Evolutionary conservation across 139 green algal species (phyloP), one percentile per base, ranked within the genome.

Genomic region (Marvania coccoides): DNA sequence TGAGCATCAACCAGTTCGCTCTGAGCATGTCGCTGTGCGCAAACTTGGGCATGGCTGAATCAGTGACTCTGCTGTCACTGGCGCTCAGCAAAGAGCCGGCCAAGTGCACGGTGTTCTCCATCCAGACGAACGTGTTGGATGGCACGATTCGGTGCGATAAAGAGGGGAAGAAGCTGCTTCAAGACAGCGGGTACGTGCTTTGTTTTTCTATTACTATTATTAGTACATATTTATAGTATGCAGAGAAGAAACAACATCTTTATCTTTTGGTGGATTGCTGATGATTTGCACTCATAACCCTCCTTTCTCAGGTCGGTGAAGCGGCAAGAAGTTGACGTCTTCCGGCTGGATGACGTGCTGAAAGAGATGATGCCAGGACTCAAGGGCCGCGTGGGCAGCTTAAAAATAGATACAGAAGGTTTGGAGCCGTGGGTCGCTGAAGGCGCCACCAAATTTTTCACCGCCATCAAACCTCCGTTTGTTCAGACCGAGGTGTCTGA

Each of bases 341-440:
- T 39, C 9, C 15, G 19, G 7, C 19, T 61, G 23, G 54, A 61
- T 47, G 54, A 61, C n/a, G 19, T 61, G 12, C 3, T 61, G 24
- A 33, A 13, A 15, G 26, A 26, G 26, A 57, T 26, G 9, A 54
- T 61, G 15, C 31, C 9, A 39, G 23, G 40, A 15, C 12, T 61
- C 15, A 30, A 31, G 40, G 15, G 0, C 19, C n/a, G 23, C 19
- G 54, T 61, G n/a, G n/a, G n/a, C n/a, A n/a, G n/a, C 23, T 12
- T 64, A n/a, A 64, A 64, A 55, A 64, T 64, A 19, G 57, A 64
- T 23, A 58, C 37, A n/a, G 60, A 67, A 29, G 60, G 37, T 51
- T 24, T 33, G 14, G 60, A 57, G 36, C 36, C 36, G 55, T 67
- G 60, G 60, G 19, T 55, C 12, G 33, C 39, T 63, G 13, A 29